phyloP scores from a whole-genome alignment of 2,329 filamentous ascomycete genomes.

The Capronia americana region DNA sequence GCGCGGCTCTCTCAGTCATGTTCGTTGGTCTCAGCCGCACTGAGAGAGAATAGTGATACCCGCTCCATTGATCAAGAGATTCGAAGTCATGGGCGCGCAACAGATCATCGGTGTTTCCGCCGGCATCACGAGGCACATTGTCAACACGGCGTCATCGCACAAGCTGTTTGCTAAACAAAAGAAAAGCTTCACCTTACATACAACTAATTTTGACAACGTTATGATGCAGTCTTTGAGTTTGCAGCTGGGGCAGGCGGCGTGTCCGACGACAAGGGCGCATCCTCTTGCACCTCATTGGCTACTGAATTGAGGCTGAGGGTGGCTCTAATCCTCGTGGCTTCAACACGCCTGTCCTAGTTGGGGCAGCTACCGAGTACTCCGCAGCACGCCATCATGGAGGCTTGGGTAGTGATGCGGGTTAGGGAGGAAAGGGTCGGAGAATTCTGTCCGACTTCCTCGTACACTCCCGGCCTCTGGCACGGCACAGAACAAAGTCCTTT shows the following conservation, averaged over 20 bases:
- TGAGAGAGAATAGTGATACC: neutral
- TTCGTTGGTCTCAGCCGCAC: neutral
- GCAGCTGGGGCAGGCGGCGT: constrained; percentile 3
- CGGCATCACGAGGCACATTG: neutral
- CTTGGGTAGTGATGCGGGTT: neutral
- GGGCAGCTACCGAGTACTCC: neutral
- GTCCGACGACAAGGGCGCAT: neutral
- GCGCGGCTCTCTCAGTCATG: neutral
- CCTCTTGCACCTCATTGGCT: constrained; percentile 9
- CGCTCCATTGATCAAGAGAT: neutral
- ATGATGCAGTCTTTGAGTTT: constrained; percentile 4
- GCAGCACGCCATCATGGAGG: constrained; percentile 11
- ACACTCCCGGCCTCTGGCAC: neutral
- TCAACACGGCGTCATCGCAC: neutral
- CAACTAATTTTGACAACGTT: neutral
- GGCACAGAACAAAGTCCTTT: neutral
- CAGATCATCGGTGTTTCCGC: neutral
- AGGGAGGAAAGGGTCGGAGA: constrained; percentile 7
- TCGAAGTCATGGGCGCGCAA: neutral
- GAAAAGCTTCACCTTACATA: constrained; percentile 1
- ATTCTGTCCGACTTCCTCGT: constrained; percentile 4
- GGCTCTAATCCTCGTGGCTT: constrained; percentile 13
- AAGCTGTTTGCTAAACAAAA: neutral
- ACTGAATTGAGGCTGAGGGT: constrained; percentile 13
- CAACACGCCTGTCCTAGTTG: constrained; percentile 1